A percentile compares a stretch with the other conserved stretches of the same genome.
Conservation (phyloP, 192 early-diverging fungal genomes). For the Gorgonomyces haynaldii region DNA sequence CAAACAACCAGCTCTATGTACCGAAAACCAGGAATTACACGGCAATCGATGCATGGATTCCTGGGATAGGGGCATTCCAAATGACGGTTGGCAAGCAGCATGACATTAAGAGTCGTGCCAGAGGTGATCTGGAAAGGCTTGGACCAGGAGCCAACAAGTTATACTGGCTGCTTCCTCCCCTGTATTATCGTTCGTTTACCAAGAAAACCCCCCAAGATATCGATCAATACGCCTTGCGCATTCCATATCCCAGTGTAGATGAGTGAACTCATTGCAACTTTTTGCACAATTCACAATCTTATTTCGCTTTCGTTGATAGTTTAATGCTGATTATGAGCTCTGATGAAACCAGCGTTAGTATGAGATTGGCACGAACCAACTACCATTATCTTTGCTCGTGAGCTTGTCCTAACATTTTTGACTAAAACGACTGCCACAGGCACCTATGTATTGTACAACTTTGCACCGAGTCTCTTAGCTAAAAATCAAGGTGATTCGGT, state of each 20-base stretch:
- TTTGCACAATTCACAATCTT: too few relatives aligned
- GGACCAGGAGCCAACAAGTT: slow-evolving; percentile 5
- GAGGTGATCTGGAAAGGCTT: slow-evolving; percentile 6
- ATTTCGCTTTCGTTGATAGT: too few relatives aligned
- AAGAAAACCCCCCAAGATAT: slow-evolving; percentile 13
- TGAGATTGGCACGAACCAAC: too few relatives aligned
- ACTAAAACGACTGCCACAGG: too few relatives aligned
- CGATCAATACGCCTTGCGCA: slow-evolving; percentile 6
- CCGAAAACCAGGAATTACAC: slow-evolving; percentile 11
- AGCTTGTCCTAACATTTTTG: too few relatives aligned
- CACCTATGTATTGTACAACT: too few relatives aligned
- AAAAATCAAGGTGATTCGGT: too few relatives aligned
- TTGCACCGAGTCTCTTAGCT: too few relatives aligned
- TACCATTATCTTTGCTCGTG: too few relatives aligned
- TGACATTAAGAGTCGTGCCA: slow-evolving; percentile 10
- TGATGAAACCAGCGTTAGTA: too few relatives aligned
- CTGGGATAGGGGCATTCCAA: slow-evolving; percentile 9
- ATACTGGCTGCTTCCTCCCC: slow-evolving; percentile 13
- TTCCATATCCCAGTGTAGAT: slow-evolving; percentile 8
- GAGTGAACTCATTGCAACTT: too few relatives aligned
- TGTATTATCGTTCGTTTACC: slow-evolving; percentile 11
- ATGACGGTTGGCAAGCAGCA: slow-evolving; percentile 11
- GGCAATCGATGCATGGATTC: slow-evolving; percentile 13
- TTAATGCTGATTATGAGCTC: too few relatives aligned
- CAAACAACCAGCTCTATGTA: slow-evolving; percentile 8